These are phyloP conservation scores for Globisporangium middletonii DNA, from an alignment of 352 stramenopile species.

Conservation along the genomic window DNA sequence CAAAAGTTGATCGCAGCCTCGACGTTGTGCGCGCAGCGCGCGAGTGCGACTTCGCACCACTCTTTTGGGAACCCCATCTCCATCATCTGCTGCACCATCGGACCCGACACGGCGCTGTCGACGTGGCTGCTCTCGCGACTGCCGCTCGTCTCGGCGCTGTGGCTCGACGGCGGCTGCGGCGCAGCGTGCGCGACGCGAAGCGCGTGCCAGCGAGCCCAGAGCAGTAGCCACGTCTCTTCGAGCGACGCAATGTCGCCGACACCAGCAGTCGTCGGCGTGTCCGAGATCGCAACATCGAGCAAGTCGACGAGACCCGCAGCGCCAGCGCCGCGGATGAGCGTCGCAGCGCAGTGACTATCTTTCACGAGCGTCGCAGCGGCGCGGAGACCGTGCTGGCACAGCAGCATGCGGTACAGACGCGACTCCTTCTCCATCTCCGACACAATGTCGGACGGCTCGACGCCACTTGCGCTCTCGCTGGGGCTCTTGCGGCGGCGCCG, in stretches of 20 bases:
- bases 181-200: constrained; percentile 44
- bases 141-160: constrained; percentile 13
- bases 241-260: constrained; percentile 65
- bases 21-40: constrained; percentile 83
- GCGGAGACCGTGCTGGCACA: constrained; percentile 75
- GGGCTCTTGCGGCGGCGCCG: constrained; percentile 13
- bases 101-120: constrained; percentile 30
- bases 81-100: constrained; percentile 91
- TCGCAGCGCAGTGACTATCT: constrained; percentile 52
- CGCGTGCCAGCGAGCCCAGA: constrained; percentile 74
- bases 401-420: constrained; percentile 61
- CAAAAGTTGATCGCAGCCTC: constrained; percentile 91
- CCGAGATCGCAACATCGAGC: constrained; percentile 60
- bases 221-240: constrained; percentile 73
- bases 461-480: constrained; percentile 6
- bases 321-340: constrained; percentile 57
- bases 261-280: constrained; percentile 59
- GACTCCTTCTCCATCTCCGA: constrained; percentile 77
- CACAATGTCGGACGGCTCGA: constrained; percentile 45
- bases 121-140: constrained; percentile 17
- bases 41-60: constrained; percentile 88
- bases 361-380: constrained; percentile 66
- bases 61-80: constrained; percentile 92
- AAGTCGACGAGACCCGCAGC: constrained; percentile 54
- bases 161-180: constrained; percentile 21